These are phyloP conservation scores for Podospora sp. DNA, from an alignment of 495 filamentous ascomycete species.

Conservation along the genomic window DNA sequence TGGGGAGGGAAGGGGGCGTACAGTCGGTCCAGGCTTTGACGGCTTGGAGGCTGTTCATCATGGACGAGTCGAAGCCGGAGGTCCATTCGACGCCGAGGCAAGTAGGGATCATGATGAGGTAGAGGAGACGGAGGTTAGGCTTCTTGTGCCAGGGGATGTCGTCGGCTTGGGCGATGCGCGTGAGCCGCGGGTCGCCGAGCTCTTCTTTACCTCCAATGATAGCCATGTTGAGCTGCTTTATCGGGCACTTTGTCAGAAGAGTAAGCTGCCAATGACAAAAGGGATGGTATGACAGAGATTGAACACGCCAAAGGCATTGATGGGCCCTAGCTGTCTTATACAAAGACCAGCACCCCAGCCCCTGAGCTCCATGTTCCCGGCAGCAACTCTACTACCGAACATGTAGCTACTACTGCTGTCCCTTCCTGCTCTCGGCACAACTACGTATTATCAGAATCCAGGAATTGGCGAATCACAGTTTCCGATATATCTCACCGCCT, in stretches of 20 bases:
- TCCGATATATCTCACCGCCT: slow-evolving; percentile 7
- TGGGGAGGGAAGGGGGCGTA: background rate
- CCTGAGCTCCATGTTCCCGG: background rate
- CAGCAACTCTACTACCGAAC: background rate
- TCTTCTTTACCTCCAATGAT: slow-evolving; percentile 34
- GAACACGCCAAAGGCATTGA: background rate
- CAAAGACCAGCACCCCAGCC: background rate
- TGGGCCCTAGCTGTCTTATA: background rate
- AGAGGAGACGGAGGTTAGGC: slow-evolving; percentile 62
- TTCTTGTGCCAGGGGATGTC: slow-evolving; percentile 63
- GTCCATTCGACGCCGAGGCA: slow-evolving; percentile 70
- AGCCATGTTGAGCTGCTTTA: slow-evolving; percentile 20
- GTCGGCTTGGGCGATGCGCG: slow-evolving; percentile 52
- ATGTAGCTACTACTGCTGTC: background rate
- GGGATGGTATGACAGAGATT: no score
- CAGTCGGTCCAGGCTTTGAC: slow-evolving; percentile 54
- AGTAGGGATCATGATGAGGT: slow-evolving; percentile 64
- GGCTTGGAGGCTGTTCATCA: slow-evolving; percentile 67
- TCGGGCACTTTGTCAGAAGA: no score
- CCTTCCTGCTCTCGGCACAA: background rate
- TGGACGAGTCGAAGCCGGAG: slow-evolving; percentile 65
- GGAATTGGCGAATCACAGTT: slow-evolving; percentile 12
- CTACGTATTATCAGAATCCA: background rate
- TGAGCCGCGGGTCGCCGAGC: slow-evolving; percentile 41
- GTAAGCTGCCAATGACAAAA: no score